These are phyloP conservation scores for Aspergillus quadricinctus DNA, from an alignment of 2,329 filamentous ascomycete genomes.

Conservation along the genomic window DNA sequence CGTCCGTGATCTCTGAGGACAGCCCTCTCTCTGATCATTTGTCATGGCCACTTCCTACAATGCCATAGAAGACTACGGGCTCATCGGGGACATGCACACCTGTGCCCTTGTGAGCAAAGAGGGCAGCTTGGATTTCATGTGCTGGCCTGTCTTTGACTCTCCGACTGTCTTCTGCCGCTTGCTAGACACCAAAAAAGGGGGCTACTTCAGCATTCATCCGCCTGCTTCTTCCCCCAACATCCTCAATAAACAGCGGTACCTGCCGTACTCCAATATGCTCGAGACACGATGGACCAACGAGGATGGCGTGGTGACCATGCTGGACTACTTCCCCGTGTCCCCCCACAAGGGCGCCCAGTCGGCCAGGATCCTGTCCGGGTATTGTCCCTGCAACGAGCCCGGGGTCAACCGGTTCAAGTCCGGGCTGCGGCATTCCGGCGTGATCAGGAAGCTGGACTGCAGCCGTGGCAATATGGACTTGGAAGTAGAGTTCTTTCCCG, in stretches of 20 bases:
- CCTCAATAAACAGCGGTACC: slow-evolving; percentile 73
- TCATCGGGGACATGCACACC: slow-evolving; percentile 77
- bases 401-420: slow-evolving; percentile 49
- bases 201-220: slow-evolving; percentile 62
- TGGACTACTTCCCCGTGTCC: slow-evolving; percentile 73
- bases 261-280: slow-evolving; percentile 69
- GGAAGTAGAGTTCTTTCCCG: slow-evolving; percentile 67
- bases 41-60: slow-evolving; percentile 16
- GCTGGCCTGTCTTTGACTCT: slow-evolving; percentile 77
- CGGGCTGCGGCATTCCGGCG: slow-evolving; percentile 39
- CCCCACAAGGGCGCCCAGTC: slow-evolving; percentile 49
- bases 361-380: slow-evolving; percentile 27
- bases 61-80: slow-evolving; percentile 69
- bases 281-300: slow-evolving; percentile 76
- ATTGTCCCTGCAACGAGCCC: slow-evolving; percentile 30
- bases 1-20: neutral
- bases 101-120: slow-evolving; percentile 71
- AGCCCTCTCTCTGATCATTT: neutral
- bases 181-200: slow-evolving; percentile 69
- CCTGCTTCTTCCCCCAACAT: slow-evolving; percentile 45
- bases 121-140: slow-evolving; percentile 73
- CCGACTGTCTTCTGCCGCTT: slow-evolving; percentile 71
- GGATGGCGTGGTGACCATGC: slow-evolving; percentile 66
- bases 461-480: slow-evolving; percentile 63
- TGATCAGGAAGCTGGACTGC: slow-evolving; percentile 68